Conservation (phyloP, 306 rosid species). For the Leucaena leucocephala region DNA sequence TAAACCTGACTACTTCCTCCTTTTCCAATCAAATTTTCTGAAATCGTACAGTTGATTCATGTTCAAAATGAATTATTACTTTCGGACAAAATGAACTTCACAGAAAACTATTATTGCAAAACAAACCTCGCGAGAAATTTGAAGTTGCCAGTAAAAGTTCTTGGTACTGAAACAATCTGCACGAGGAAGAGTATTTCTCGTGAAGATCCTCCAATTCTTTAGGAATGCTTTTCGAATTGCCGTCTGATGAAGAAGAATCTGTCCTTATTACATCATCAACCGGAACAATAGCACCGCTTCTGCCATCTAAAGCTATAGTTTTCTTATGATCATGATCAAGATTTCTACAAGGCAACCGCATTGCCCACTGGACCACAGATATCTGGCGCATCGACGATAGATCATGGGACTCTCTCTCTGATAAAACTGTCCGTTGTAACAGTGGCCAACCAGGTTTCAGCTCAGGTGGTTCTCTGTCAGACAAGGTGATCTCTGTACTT, state of each 20-base stretch:
- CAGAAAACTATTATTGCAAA: slow-evolving; percentile 21
- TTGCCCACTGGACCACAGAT: slow-evolving; percentile 96
- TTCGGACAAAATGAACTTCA: slow-evolving; percentile 22
- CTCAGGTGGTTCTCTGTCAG: too few species aligned
- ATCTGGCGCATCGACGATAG: slow-evolving; percentile 42
- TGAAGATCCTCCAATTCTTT: slow-evolving; percentile 79
- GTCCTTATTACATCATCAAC: slow-evolving; percentile 49
- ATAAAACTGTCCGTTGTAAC: slow-evolving; percentile 27
- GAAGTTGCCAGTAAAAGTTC: slow-evolving; percentile 84
- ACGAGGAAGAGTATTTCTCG: slow-evolving; percentile 76
- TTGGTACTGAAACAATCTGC: slow-evolving; percentile 71
- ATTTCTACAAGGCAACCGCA: slow-evolving; percentile 77
- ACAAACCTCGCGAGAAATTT: slow-evolving; percentile 77
- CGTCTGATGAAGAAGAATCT: slow-evolving; percentile 45
- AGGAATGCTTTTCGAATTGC: slow-evolving; percentile 43
- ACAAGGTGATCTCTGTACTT: too few species aligned
- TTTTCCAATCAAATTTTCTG: slow-evolving; percentile 89
- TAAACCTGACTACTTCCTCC: slow-evolving; percentile 96
- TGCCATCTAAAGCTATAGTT: slow-evolving; percentile 49
- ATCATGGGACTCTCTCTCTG: slow-evolving; percentile 38
- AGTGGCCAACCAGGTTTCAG: too few species aligned
- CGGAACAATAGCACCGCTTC: slow-evolving; percentile 77
- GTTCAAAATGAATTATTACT: not conserved
- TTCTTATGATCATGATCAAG: slow-evolving; percentile 43
- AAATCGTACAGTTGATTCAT: slow-evolving; percentile 31